Evolutionary conservation across 1,284 basidiomycete species (phyloP), one percentile per base, ranked within the genome.

Genomic region (Cryptococcus amylolentus): DNA sequence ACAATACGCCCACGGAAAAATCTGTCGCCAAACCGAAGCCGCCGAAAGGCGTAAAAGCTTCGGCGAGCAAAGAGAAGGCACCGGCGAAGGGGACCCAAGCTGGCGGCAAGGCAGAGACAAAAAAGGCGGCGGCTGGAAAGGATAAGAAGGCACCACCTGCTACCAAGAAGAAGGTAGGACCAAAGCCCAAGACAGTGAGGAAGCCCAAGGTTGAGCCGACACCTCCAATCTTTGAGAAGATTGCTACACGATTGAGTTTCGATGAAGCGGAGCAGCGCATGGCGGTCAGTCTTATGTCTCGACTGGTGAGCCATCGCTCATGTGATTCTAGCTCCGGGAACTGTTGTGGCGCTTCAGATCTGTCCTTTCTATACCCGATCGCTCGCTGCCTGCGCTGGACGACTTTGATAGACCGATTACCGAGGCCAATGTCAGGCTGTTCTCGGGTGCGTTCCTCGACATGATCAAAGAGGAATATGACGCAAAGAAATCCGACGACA

Each of bases 321-420:
- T 4, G 1, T 37, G 37, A 20, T 14, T 37, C 4, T 46, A 71
- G 68, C 51, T 75, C 26, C 69, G 73, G 51, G 73, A 75, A 61
- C 73, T 67, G 42, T 54, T 73, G 14, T 56, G 64, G 44, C 66
- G 73, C 1, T 75, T 75, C 55, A 51, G 67, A 42, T 31, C 39
- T 2, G 44, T 68, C 4, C 53, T 75, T n/a, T 55, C 55, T 10
- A 47, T 75, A 7, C 68, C 70, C 1, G 73, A 73, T 38, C 58
- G 73, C 49, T 58, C 63, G 7, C 58, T 75, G 8, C 51, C 56
- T n/a, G 55, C 64, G 1, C 51, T 75, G 48, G 73, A 75, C 56
- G 72, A 75, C 57, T 73, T 75, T 55, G 73, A 75, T 58, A 60
- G 71, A 31, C 66, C 72, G 3, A 51, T 73, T 5, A 67, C 64